Percentiles rank a stretch among this genome's conserved stretches.
phyloP scores from a whole-genome alignment of 1,284 basidiomycete genomes.

The Heterobasidion parviporum region DNA sequence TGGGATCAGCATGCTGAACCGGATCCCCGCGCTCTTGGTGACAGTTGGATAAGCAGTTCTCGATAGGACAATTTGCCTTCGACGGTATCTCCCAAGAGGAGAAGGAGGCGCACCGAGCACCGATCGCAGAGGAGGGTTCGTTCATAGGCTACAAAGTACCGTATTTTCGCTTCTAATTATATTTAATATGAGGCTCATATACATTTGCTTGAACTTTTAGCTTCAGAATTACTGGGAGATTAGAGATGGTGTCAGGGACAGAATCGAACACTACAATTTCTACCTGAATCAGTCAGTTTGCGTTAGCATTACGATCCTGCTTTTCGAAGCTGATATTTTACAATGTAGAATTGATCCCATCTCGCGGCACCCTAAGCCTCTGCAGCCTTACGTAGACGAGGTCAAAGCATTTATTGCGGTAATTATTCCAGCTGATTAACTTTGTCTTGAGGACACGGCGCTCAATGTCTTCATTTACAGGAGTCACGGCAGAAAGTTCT shows the following conservation, averaged over 20 bases:
- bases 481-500: constrained; percentile 22
- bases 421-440: background rate
- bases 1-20: background rate
- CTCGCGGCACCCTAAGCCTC: constrained; percentile 19
- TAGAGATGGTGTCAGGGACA: constrained; percentile 1
- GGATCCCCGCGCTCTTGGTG: constrained; percentile 5
- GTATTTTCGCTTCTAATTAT: background rate
- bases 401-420: constrained; percentile 23
- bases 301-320: background rate
- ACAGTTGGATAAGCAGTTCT: constrained; percentile 22
- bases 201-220: background rate
- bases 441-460: too few relatives aligned
- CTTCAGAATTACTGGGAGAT: constrained; percentile 6
- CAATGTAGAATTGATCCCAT: constrained; percentile 1
- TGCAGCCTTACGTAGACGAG: constrained; percentile 25
- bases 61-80: constrained; percentile 26
- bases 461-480: constrained; percentile 3
- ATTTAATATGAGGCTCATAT: background rate
- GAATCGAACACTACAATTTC: constrained; percentile 5
- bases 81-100: constrained; percentile 26
- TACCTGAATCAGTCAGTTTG: constrained; percentile 1
- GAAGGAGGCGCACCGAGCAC: constrained; percentile 24
- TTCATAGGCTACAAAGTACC: constrained; percentile 30
- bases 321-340: too few relatives aligned
- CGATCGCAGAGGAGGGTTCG: constrained; percentile 27